Percentiles rank a stretch among this genome's conserved stretches.
Conservation (phyloP, 1,284 basidiomycete species). For the Pyrrhoderma lamaoense region DNA sequence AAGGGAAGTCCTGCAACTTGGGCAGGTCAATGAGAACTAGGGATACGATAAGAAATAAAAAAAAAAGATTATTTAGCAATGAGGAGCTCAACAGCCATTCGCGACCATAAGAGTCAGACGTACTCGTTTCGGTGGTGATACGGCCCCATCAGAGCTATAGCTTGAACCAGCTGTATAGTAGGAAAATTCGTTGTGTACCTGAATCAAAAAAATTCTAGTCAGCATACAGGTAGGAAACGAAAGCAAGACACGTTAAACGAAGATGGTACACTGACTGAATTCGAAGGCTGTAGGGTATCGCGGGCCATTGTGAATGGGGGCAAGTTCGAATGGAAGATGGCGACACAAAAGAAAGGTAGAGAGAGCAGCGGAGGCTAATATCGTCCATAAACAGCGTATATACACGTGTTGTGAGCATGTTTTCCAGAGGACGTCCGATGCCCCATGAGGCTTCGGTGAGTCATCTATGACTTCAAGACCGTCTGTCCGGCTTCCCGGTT, state of each 20-base stretch:
- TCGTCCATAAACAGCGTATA: neutral
- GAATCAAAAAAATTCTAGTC: neutral
- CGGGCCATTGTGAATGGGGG: slow-evolving; percentile 10
- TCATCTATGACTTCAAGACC: slow-evolving; percentile 9
- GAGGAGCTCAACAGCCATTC: neutral
- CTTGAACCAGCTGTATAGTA: slow-evolving; percentile 8
- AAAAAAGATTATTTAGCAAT: too few relatives aligned
- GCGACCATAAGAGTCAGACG: slow-evolving; percentile 4
- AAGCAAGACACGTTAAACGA: neutral
- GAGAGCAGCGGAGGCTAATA: neutral
- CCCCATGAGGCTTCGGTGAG: slow-evolving; percentile 10
- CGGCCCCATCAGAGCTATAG: slow-evolving; percentile 9
- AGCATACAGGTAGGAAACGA: neutral
- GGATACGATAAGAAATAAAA: too few relatives aligned
- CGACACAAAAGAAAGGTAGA: slow-evolving; percentile 4
- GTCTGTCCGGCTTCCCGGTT: neutral
- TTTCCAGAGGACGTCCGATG: neutral
- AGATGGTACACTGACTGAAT: slow-evolving; percentile 7
- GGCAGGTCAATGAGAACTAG: slow-evolving; percentile 16
- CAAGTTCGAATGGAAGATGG: slow-evolving; percentile 4
- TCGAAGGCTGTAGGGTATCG: slow-evolving; percentile 12
- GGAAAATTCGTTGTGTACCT: slow-evolving; percentile 4
- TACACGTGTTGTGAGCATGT: slow-evolving; percentile 18
- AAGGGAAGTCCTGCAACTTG: slow-evolving; percentile 14
- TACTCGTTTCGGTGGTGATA: slow-evolving; percentile 13